phyloP scores from a whole-genome alignment of 805 yeast species.

The Kuraishia ogatae region DNA sequence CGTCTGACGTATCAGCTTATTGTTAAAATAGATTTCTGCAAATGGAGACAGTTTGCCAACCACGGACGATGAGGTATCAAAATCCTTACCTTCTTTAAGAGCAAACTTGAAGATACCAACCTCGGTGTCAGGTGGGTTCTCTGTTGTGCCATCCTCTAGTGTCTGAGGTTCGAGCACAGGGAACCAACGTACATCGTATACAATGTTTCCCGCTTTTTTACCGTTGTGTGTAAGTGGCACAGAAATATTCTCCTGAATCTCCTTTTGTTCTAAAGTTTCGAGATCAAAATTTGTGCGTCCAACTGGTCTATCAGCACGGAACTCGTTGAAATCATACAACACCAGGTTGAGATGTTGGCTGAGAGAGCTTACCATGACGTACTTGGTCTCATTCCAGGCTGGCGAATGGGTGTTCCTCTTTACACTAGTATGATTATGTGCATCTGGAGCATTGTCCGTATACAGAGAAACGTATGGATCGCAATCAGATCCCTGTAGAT shows the following conservation, averaged over 20 bases:
- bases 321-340: conserved; percentile 45
- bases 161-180: conserved; percentile 35
- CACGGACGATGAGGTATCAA: conserved; percentile 45
- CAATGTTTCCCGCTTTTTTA: conserved; percentile 47
- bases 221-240: conserved; percentile 40
- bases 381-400: conserved; percentile 57
- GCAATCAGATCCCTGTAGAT: conserved; percentile 28
- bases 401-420: conserved; percentile 52
- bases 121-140: conserved; percentile 48
- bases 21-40: conserved; percentile 57
- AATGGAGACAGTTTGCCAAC: conserved; percentile 51
- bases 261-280: conserved; percentile 50
- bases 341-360: conserved; percentile 48
- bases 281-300: conserved; percentile 48
- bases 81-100: conserved; percentile 49
- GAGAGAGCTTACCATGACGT: conserved; percentile 46
- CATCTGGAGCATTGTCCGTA: conserved; percentile 32
- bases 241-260: conserved; percentile 30
- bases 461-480: conserved; percentile 47
- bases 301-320: conserved; percentile 43
- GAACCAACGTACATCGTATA: conserved; percentile 47
- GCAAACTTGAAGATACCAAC: conserved; percentile 64
- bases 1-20: conserved; percentile 42
- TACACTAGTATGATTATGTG: conserved; percentile 35
- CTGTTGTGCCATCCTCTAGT: conserved; percentile 41